Percentiles rank a stretch among this genome's conserved stretches.
Evolutionary conservation across 2,329 filamentous ascomycete species (phyloP).

Genomic region (Fusarium odoratissimum): DNA sequence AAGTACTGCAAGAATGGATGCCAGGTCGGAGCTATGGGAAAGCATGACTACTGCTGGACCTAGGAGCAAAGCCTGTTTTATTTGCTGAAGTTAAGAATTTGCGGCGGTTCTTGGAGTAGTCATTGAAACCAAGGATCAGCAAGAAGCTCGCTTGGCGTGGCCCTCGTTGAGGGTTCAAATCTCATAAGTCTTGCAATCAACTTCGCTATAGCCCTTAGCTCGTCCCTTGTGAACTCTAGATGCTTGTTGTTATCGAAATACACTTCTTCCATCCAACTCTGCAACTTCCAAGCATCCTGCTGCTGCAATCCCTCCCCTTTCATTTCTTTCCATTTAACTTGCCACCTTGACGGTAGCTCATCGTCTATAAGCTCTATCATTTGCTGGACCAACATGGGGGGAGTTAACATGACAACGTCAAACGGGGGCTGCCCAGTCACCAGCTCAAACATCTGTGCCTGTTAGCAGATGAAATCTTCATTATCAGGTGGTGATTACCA

Average conservation of each 20-base stretch:
- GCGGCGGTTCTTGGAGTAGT: too few relatives aligned
- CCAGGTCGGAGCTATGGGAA: background rate
- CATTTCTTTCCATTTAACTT: constrained; percentile 21
- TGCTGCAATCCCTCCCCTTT: background rate
- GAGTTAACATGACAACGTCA: constrained; percentile 29
- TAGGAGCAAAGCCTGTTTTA: background rate
- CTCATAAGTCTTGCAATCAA: constrained; percentile 25
- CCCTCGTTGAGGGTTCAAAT: constrained; percentile 35
- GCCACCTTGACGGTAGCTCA: constrained; percentile 30
- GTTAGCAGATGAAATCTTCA: background rate
- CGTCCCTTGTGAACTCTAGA: constrained; percentile 9
- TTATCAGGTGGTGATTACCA: constrained; percentile 5
- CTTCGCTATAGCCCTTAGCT: background rate
- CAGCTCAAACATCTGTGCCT: constrained; percentile 37
- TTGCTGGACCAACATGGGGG: constrained; percentile 21
- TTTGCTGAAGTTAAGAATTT: too few relatives aligned
- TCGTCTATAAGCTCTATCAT: constrained; percentile 31
- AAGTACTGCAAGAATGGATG: background rate
- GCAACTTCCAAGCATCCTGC: background rate
- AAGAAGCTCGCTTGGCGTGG: constrained; percentile 6
- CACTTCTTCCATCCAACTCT: constrained; percentile 31
- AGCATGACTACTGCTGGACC: background rate
- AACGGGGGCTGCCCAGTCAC: constrained; percentile 42
- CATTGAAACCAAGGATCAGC: too few relatives aligned
- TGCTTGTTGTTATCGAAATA: constrained; percentile 25